Conservation (phyloP, 2,329 filamentous ascomycete species). For the Arthrinium phaeospermum region DNA sequence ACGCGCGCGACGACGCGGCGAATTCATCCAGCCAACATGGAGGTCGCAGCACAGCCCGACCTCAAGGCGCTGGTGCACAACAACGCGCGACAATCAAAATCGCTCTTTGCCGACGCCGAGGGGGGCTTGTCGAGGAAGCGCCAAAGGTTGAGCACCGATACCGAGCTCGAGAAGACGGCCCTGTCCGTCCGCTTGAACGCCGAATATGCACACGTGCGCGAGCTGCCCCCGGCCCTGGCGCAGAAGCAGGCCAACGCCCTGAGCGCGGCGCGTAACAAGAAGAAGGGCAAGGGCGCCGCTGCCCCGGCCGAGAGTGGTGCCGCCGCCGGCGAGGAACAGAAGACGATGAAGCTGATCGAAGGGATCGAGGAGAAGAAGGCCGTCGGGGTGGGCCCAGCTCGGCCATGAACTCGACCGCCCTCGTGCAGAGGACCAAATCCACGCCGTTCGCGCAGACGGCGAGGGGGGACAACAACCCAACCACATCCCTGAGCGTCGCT, state of each 20-base stretch:
- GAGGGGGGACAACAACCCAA: constrained; percentile 27
- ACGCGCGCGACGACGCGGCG: constrained; percentile 6
- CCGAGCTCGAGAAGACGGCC: constrained; percentile 36
- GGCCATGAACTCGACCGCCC: constrained; percentile 40
- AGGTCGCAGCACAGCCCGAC: constrained; percentile 31
- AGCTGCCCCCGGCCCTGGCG: constrained; percentile 38
- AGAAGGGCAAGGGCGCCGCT: constrained; percentile 28
- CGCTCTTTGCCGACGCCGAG: constrained; percentile 33
- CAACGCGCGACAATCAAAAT: constrained; percentile 39
- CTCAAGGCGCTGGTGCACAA: constrained; percentile 35
- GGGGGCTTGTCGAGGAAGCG: constrained; percentile 36
- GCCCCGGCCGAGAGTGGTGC: constrained; percentile 31
- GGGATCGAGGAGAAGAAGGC: constrained; percentile 56
- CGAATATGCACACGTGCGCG: constrained; percentile 38
- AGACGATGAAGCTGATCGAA: constrained; percentile 71
- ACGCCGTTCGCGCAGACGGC: constrained; percentile 32
- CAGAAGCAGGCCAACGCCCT: constrained; percentile 44
- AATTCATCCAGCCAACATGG: constrained; percentile 27
- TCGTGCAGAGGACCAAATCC: constrained; percentile 41
- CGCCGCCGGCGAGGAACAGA: constrained; percentile 42
- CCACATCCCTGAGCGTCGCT: constrained; percentile 36
- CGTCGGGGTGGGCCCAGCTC: constrained; percentile 25
- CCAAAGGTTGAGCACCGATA: constrained; percentile 33
- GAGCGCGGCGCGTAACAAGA: constrained; percentile 35
- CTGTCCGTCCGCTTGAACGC: constrained; percentile 39